A percentile compares a stretch with the other conserved stretches of the same genome.
phyloP scores from a whole-genome alignment of 31 red algal genomes.

The Odonthalia washingtoniensis region DNA sequence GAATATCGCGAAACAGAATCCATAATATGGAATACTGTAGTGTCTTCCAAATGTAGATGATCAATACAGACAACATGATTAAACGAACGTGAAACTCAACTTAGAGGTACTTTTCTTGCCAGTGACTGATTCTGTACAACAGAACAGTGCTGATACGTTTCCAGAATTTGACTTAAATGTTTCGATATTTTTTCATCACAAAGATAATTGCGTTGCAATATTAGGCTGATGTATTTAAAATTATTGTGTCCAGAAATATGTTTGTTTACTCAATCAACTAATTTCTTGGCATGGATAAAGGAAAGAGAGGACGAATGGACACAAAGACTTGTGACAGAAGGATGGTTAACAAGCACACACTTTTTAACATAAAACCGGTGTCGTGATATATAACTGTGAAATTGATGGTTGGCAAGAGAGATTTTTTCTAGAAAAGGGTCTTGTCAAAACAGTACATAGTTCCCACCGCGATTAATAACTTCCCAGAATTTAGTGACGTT shows the following conservation, averaged over 20 bases:
- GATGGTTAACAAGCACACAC: background rate
- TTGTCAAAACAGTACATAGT: background rate
- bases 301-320: background rate
- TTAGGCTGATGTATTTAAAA: background rate
- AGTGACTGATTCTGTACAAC: background rate
- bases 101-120: conserved; percentile 9
- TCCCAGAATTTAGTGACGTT: background rate
- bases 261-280: background rate
- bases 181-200: background rate
- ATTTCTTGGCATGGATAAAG: background rate
- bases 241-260: background rate
- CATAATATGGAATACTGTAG: conserved; percentile 20
- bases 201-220: conserved; percentile 36
- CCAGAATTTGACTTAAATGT: background rate
- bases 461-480: background rate
- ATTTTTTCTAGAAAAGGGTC: background rate
- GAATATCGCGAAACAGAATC: conserved; percentile 26
- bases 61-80: conserved; percentile 11
- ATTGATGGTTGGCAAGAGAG: background rate
- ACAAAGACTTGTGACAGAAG: background rate
- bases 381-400: background rate
- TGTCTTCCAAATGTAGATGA: conserved; percentile 21
- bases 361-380: background rate
- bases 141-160: conserved; percentile 8
- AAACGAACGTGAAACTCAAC: background rate